Percentiles rank a stretch among this genome's conserved stretches.
Evolutionary conservation across 352 stramenopile species (phyloP).

Genomic region (Pythium vanterpoolii): DNA sequence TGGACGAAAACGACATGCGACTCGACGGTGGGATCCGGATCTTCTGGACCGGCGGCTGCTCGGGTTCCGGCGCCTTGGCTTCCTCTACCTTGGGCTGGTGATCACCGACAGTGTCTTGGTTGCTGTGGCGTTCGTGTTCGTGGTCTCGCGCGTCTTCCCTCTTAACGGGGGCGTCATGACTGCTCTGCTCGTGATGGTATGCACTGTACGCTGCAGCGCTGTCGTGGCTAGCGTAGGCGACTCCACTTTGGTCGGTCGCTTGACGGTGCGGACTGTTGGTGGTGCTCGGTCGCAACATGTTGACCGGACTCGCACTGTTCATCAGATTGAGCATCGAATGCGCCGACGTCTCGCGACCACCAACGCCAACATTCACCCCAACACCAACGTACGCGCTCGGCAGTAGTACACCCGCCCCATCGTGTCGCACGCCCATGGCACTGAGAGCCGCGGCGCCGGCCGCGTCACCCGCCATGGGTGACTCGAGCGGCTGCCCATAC

Average conservation of each 20-base stretch:
- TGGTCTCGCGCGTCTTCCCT: conserved; percentile 1
- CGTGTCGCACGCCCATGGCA: conserved; percentile 2
- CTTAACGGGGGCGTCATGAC: background rate
- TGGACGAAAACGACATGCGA: conserved; percentile 89
- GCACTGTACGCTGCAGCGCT: background rate
- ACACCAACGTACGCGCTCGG: conserved; percentile 8
- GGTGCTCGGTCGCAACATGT: conserved; percentile 13
- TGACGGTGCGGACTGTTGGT: too few relatives aligned
- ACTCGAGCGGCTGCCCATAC: conserved; percentile 18
- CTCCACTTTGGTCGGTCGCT: too few relatives aligned
- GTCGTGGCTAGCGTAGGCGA: conserved; percentile 10
- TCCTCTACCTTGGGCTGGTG: conserved; percentile 19
- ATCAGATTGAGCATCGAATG: conserved; percentile 59
- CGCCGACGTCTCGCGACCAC: conserved; percentile 40
- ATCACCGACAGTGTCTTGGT: background rate
- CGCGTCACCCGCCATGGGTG: background rate
- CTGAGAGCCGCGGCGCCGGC: background rate
- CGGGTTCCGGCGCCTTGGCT: conserved; percentile 8
- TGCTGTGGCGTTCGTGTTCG: background rate
- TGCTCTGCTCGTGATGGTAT: conserved; percentile 1
- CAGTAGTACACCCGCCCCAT: conserved; percentile 8
- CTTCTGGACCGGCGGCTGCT: conserved; percentile 16
- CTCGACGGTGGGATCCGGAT: conserved; percentile 44
- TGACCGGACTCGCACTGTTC: conserved; percentile 15
- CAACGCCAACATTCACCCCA: background rate